Base-by-base conservation (phyloP, 176 grass and related monocot genomes). In the Dactylis glomerata region DNA sequence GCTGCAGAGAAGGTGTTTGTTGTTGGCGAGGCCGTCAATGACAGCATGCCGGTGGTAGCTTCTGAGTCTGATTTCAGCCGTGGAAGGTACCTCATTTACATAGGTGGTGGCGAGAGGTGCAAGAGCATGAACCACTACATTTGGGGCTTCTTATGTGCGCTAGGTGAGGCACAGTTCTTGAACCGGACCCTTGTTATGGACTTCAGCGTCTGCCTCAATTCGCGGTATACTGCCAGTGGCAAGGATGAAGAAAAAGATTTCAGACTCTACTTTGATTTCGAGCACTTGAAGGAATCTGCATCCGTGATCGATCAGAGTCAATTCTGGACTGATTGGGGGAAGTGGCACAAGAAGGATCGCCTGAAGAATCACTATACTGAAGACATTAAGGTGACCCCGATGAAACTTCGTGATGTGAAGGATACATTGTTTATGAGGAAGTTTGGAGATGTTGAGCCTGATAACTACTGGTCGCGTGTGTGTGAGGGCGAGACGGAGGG, bases 81-180 rank as follows among this genome's bases (percentile, higher is more conserved):
- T 0, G 87, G 85, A 11, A 89, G 62, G 71, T 98, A 98, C 73
- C 91, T 98, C 44, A 82, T 98, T 44, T 98, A 98, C 75, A 84
- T 88, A 8, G 95, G 92, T 5, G 95, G 95, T 33, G 95, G 95
- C 1, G 92, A 98, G 76, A 92, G 91, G 30, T 98, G 95, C 87
- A 98, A 98, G 87, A 91, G 82, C 92, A 98, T 98, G 95, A 98
- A 98, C 79, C 95, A 93, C 77, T 95, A 79, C 78, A 80, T 98
- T 34, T 95, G 95, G 95, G 91, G 95, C 1, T 92, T 98, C 33
- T 82, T 98, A 26, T 95, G 92, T 76, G 87, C 92, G 1, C 90
- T 97, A 4, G 92, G 95, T 12, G 95, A 98, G 75, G 95, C 95
- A 2, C 87, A 95, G 50, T 93, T 91, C 86, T 88, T 95, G 91